Percentiles rank a stretch among this genome's conserved stretches.
Evolutionary conservation across 2,329 filamentous ascomycete species (phyloP).

Genomic region (Rasamsonia emersonii): DNA sequence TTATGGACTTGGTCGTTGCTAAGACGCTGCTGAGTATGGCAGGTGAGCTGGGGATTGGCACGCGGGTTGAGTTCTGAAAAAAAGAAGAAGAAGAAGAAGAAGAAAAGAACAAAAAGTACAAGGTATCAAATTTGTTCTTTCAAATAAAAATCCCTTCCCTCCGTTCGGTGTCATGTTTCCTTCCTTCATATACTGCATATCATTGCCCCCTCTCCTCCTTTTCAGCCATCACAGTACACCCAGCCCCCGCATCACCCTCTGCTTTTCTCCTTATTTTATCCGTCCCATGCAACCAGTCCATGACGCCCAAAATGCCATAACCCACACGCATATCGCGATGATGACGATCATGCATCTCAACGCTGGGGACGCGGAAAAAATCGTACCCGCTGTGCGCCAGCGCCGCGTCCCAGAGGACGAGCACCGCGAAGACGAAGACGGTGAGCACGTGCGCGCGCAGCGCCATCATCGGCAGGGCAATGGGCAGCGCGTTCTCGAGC

Average conservation of each 20-base stretch:
- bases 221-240: too few relatives aligned
- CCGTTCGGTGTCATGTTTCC: too few relatives aligned
- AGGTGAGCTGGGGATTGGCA: constrained; percentile 11
- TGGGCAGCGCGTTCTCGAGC: constrained; percentile 6
- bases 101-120: too few relatives aligned
- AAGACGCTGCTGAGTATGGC: constrained; percentile 33
- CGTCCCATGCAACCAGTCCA: constrained; percentile 11
- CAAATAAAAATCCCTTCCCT: too few relatives aligned
- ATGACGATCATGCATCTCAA: constrained; percentile 8
- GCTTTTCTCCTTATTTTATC: too few relatives aligned
- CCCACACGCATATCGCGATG: constrained; percentile 8
- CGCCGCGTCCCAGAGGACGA: constrained; percentile 7
- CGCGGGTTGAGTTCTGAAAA: too few relatives aligned
- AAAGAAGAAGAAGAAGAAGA: too few relatives aligned
- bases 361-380: constrained; percentile 5
- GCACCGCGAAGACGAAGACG: constrained; percentile 3
- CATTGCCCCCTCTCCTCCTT: too few relatives aligned
- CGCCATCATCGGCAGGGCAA: constrained; percentile 3
- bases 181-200: too few relatives aligned
- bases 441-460: constrained; percentile 4
- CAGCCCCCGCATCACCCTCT: too few relatives aligned
- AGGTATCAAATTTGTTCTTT: too few relatives aligned
- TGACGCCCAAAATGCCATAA: constrained; percentile 9
- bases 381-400: constrained; percentile 10
- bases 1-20: constrained; percentile 43